Conservation (phyloP, 768 basidiomycete species). For the Albatrellus ellisii region DNA sequence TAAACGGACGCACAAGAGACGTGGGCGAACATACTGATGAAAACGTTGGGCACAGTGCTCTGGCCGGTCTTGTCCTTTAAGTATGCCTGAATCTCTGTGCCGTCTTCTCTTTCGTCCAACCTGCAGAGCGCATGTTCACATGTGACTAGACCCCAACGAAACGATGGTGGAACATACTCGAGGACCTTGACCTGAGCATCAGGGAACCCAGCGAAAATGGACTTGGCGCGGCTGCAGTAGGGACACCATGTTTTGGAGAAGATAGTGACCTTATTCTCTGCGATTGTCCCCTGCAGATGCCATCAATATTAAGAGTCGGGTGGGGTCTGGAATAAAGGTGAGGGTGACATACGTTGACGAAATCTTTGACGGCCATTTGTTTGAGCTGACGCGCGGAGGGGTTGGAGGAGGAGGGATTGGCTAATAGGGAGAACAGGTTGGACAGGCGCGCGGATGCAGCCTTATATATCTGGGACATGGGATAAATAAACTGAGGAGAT, state of each 20-base stretch:
- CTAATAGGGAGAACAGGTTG: slow-evolving; percentile 11
- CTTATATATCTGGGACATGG: background rate
- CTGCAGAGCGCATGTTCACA: slow-evolving; percentile 20
- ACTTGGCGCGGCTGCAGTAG: slow-evolving; percentile 30
- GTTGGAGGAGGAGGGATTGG: slow-evolving; percentile 19
- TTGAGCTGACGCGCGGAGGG: slow-evolving; percentile 21
- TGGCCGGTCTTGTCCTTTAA: slow-evolving; percentile 50
- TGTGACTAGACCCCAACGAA: background rate
- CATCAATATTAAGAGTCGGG: background rate
- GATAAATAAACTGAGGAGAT: background rate
- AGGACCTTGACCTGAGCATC: slow-evolving; percentile 20
- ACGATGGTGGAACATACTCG: slow-evolving; percentile 20
- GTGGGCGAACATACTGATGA: slow-evolving; percentile 39
- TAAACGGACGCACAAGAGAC: background rate
- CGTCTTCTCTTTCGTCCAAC: slow-evolving; percentile 47
- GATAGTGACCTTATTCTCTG: slow-evolving; percentile 26
- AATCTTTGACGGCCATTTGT: slow-evolving; percentile 21
- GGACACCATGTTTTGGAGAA: slow-evolving; percentile 29
- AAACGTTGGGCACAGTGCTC: slow-evolving; percentile 65
- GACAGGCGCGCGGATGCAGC: slow-evolving; percentile 9
- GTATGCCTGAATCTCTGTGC: slow-evolving; percentile 50
- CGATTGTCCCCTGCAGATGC: slow-evolving; percentile 19
- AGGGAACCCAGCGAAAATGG: slow-evolving; percentile 21
- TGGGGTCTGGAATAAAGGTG: background rate
- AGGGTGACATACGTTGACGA: slow-evolving; percentile 26